These are phyloP conservation scores for Boletus pseudopeckii DNA, from an alignment of 768 basidiomycete genomes.

Conservation along the genomic window DNA sequence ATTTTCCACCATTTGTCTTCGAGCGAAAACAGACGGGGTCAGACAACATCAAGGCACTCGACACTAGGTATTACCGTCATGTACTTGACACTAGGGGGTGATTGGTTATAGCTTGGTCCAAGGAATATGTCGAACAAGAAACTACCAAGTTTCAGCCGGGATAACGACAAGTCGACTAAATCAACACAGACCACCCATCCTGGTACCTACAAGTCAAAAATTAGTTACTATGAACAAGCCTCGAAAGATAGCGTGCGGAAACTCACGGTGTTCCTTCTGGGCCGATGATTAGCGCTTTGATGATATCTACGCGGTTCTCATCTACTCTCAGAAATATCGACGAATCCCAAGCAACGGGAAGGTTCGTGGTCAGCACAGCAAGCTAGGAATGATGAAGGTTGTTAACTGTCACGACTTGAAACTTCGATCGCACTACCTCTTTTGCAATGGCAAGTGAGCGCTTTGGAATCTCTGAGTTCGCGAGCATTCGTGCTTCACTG, in stretches of 20 bases:
- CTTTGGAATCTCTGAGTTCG: conserved; percentile 84
- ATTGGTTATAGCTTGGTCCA: conserved; percentile 82
- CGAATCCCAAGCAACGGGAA: conserved; percentile 94
- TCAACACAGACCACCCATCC: conserved; percentile 75
- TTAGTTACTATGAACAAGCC: background rate
- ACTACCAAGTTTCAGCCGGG: conserved; percentile 29
- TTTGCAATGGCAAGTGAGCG: conserved; percentile 93
- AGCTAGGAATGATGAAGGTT: conserved; percentile 48
- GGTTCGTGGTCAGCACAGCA: conserved; percentile 87
- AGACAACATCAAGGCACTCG: conserved; percentile 4
- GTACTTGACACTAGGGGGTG: conserved; percentile 73
- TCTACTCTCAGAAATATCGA: conserved; percentile 92
- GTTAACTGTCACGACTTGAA: background rate
- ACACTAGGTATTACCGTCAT: conserved; percentile 44
- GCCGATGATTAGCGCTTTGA: conserved; percentile 89
- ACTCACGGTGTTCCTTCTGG: conserved; percentile 92
- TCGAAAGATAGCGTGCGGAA: background rate
- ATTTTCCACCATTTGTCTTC: conserved; percentile 85
- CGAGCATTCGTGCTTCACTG: conserved; percentile 79
- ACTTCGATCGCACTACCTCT: conserved; percentile 52
- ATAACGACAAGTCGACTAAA: background rate
- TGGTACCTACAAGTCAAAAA: conserved; percentile 55
- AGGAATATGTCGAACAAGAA: conserved; percentile 92
- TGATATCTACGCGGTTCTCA: conserved; percentile 86
- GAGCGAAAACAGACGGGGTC: background rate